Evolutionary conservation across 495 filamentous ascomycete species (phyloP), one percentile per base, ranked within the genome.

Genomic region (Glarea lozoyensis): DNA sequence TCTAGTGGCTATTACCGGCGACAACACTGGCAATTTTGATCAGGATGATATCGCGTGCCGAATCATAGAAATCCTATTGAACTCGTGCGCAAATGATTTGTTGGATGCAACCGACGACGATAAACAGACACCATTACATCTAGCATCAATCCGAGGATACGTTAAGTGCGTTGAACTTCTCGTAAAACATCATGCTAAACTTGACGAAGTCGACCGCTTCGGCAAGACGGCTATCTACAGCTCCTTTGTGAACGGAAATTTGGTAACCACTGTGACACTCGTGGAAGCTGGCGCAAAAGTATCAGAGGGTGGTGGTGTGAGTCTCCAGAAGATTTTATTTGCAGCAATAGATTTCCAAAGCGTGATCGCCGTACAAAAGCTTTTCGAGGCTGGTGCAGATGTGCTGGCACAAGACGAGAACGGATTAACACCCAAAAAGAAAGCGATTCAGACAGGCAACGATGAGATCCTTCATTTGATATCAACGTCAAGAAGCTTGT

Each of bases 51-150:
- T 13, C 22, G 11, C 2, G 13, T 6, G 35, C 16, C 9, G 33
- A 5, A 44, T 50, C 17, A 27, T 45, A n/a, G n/a, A 19, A 9
- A 10, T 29, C 11, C 38, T 50, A 4, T 42, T 45, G 16, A 13
- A 25, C 13, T 17, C 42, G 2, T 21, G 21, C 1, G 13, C 25
- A 29, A 7, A 41, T 2, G 22, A 10, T 5, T 27, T 10, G 21
- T 37, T 37, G n/a, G 47, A 50, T 23, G 18, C 27, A 1, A 13
- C 15, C 11, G 47, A 50, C 20, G 45, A 37, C 11, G 35, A 18
- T n/a, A 21, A 21, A 7, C 24, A 38, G n/a, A 50, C 44, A 11
- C 49, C 56, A 12, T 24, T 56, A 5, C 33, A 50, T 30, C 22
- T 45, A 12, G 41, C 47, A 0, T 41, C 37, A 2, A 16, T 45